Percentiles rank a stretch among this genome's conserved stretches.
Conservation (phyloP, 2,329 filamentous ascomycete species). For the Hypoxylon sp. region DNA sequence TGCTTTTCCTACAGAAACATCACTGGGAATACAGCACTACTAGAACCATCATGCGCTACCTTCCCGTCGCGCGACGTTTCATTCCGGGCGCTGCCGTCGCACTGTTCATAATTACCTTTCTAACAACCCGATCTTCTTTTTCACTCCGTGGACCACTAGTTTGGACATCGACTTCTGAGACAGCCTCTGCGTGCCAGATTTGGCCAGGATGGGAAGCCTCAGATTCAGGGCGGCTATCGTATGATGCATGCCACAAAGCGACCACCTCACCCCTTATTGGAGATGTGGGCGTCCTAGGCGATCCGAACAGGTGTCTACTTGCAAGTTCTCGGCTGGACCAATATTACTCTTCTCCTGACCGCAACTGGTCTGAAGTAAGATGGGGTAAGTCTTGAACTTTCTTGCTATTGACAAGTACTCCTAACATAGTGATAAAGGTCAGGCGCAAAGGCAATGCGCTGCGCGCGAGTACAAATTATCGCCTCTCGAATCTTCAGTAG, state of each 20-base stretch:
- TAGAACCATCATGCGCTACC: slow-evolving; percentile 37
- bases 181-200: slow-evolving; percentile 6
- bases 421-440: background rate
- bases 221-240: background rate
- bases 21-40: background rate
- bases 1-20: background rate
- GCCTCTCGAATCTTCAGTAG: slow-evolving; percentile 12
- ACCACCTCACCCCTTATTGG: slow-evolving; percentile 24
- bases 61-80: background rate
- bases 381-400: slow-evolving; percentile 32
- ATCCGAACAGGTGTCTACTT: slow-evolving; percentile 22
- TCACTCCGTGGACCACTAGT: background rate
- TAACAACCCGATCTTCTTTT: slow-evolving; percentile 8
- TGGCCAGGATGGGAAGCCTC: slow-evolving; percentile 18
- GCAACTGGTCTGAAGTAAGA: slow-evolving; percentile 38
- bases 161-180: background rate
- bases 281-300: slow-evolving; percentile 21
- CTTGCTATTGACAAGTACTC: background rate
- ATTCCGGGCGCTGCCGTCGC: background rate
- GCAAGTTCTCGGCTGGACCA: slow-evolving; percentile 26
- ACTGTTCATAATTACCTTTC: slow-evolving; percentile 2
- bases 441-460: slow-evolving; percentile 4
- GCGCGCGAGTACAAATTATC: slow-evolving; percentile 4
- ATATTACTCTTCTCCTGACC: slow-evolving; percentile 13
- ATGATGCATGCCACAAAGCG: slow-evolving; percentile 1